Conservation (phyloP, 202 grass and related monocot species). For the Panicum hallii region DNA sequence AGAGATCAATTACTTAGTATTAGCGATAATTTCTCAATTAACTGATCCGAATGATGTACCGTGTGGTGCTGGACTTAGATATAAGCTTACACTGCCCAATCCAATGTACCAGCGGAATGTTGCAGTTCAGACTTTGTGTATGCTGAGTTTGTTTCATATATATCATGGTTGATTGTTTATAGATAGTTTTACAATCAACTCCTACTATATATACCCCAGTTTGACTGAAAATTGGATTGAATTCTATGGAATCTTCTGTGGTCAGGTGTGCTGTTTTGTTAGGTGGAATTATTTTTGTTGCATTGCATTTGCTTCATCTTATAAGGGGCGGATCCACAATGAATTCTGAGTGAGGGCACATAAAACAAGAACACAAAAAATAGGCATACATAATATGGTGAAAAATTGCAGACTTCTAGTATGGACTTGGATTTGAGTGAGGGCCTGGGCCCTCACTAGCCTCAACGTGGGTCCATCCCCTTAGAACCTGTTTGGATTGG, state of each 20-base stretch:
- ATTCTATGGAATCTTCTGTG: background rate
- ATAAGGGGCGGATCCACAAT: background rate
- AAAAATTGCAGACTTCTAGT: too few species aligned
- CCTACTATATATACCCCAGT: background rate
- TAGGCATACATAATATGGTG: too few species aligned
- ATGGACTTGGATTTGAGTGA: too few species aligned
- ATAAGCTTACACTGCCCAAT: background rate
- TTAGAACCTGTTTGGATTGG: background rate
- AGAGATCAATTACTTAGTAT: background rate
- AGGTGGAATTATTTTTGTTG: background rate
- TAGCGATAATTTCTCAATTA: background rate
- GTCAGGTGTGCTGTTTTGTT: background rate
- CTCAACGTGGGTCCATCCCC: too few species aligned
- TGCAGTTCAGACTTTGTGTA: background rate
- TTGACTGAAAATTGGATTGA: background rate
- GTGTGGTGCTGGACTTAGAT: background rate
- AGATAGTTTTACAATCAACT: background rate
- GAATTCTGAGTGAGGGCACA: too few species aligned
- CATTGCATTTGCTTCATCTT: background rate
- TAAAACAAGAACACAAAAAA: too few species aligned
- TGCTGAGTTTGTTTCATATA: background rate
- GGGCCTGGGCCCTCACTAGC: too few species aligned
- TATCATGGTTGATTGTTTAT: background rate
- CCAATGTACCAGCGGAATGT: background rate
- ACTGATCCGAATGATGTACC: slow-evolving; percentile 10